Evolutionary conservation across 441 rosid genomes (phyloP).

Genomic region (Erodium chrysanthum): DNA sequence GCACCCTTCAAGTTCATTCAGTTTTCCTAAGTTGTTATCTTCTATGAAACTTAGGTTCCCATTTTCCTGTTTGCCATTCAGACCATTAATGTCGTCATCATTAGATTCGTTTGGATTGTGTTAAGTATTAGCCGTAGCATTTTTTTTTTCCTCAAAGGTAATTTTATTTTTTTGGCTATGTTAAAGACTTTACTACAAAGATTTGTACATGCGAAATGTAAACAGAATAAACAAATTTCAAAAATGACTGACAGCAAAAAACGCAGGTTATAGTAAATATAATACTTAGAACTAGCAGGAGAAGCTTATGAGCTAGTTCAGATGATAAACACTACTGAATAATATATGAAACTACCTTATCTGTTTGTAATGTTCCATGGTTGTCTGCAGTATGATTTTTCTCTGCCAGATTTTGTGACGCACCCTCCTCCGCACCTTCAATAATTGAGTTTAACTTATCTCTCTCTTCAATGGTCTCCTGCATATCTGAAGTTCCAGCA

Average conservation of each 20-base stretch:
- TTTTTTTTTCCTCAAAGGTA: neutral
- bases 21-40: neutral
- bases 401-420: neutral
- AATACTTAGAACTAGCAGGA: no score
- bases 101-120: conserved; percentile 15
- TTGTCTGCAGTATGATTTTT: no score
- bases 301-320: no score
- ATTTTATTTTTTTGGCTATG: neutral
- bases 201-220: neutral
- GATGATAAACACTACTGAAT: no score
- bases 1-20: neutral
- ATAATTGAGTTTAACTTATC: neutral
- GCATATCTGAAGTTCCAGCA: neutral
- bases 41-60: conserved; percentile 2
- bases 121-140: neutral
- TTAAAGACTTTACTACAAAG: neutral
- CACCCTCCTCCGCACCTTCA: neutral
- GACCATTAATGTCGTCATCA: neutral
- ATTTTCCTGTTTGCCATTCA: neutral
- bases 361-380: no score
- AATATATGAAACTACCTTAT: no score
- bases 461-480: neutral
- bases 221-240: neutral
- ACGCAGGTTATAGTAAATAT: no score
- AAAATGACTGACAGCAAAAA: no score